Conservation (phyloP, 2,329 filamentous ascomycete species). For the Penicillium sp. region DNA sequence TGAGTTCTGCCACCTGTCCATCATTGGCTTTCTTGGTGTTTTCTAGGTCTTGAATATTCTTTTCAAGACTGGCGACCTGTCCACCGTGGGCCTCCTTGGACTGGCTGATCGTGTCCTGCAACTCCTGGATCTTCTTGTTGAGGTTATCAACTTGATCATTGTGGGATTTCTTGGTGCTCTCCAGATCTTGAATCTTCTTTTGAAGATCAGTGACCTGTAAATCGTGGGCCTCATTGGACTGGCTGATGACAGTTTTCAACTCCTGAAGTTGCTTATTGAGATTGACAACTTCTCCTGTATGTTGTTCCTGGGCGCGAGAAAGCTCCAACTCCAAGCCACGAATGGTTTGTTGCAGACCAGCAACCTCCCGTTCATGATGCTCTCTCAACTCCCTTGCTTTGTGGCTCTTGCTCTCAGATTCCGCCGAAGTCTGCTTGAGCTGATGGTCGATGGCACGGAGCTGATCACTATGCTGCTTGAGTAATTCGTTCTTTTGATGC, state of each 20-base stretch:
- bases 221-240: constrained; percentile 62
- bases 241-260: constrained; percentile 50
- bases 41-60: constrained; percentile 58
- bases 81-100: constrained; percentile 61
- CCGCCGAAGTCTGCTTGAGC: constrained; percentile 45
- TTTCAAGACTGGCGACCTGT: constrained; percentile 25
- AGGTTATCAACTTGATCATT: constrained; percentile 61
- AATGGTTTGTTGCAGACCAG: constrained; percentile 62
- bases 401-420: constrained; percentile 41
- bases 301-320: constrained; percentile 50
- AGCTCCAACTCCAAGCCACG: constrained; percentile 56
- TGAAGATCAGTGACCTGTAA: constrained; percentile 62
- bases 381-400: constrained; percentile 34
- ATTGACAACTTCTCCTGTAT: constrained; percentile 59
- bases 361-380: constrained; percentile 59
- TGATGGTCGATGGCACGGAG: constrained; percentile 50
- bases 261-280: constrained; percentile 58
- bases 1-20: constrained; percentile 59
- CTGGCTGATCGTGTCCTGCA: constrained; percentile 53
- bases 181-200: constrained; percentile 59
- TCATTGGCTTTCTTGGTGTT: constrained; percentile 52
- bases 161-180: constrained; percentile 47
- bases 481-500: constrained; percentile 42
- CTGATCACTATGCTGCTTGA: constrained; percentile 48
- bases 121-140: constrained; percentile 49